A percentile compares a stretch with the other conserved stretches of the same genome.
Evolutionary conservation across 495 filamentous ascomycete species (phyloP).

Genomic region (Aspergillus bridgeri): DNA sequence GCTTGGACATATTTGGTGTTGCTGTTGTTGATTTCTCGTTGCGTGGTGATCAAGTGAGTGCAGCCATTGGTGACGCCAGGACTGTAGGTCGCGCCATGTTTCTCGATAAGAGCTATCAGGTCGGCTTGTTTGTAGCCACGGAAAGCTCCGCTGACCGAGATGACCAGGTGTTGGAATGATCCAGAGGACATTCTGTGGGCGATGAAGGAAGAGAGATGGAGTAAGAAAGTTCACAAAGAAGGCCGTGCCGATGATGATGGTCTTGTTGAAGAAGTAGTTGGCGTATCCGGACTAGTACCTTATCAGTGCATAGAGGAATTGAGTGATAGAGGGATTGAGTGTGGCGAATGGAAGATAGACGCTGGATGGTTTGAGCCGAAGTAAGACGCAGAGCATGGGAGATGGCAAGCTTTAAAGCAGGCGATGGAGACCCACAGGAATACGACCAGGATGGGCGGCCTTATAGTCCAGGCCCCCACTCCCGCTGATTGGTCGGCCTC

Average conservation of each 20-base stretch:
- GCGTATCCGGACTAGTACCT: not conserved
- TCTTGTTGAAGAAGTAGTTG: not conserved
- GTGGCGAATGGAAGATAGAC: not conserved
- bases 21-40: constrained; percentile 50
- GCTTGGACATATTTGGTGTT: constrained; percentile 47
- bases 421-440: not conserved
- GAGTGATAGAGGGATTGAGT: not conserved
- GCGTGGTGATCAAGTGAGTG: constrained; percentile 59
- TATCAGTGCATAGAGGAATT: not conserved
- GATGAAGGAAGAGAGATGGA: not conserved
- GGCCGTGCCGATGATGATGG: not conserved
- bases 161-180: constrained; percentile 41
- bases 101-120: constrained; percentile 36
- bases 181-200: not conserved
- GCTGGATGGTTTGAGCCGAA: too few species aligned
- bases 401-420: not conserved
- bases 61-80: constrained; percentile 44
- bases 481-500: not conserved
- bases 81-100: constrained; percentile 47
- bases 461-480: constrained; percentile 12
- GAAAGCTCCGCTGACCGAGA: constrained; percentile 63
- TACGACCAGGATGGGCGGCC: constrained; percentile 4
- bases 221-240: not conserved
- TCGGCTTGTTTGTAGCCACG: constrained; percentile 50
- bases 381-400: too few species aligned